Conservation (phyloP, 139 green algal species). For the Chlamydomonas incerta region DNA sequence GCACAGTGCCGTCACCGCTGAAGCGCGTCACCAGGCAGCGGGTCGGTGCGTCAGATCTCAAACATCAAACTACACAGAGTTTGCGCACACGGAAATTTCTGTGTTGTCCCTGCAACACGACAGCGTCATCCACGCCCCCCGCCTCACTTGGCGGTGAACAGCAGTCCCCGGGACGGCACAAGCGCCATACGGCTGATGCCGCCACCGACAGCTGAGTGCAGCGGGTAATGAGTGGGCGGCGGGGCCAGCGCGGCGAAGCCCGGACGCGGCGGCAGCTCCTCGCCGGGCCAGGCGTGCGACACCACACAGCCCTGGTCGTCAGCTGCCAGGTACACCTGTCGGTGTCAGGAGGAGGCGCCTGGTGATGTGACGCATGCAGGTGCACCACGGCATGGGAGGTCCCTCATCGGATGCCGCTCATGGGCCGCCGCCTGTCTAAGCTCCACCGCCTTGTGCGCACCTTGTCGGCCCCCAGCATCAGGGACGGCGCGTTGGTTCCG, state of each 20-base stretch:
- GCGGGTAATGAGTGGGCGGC: conserved; percentile 33
- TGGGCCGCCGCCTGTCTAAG: no score
- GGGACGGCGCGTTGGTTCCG: conserved; percentile 22
- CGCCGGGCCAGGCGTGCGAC: conserved; percentile 45
- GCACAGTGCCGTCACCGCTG: conserved; percentile 59
- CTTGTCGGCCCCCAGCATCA: conserved; percentile 53
- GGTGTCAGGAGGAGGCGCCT: no score
- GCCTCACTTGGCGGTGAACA: conserved; percentile 59
- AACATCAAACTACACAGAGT: no score
- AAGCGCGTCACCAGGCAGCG: no score
- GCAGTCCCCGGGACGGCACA: conserved; percentile 41
- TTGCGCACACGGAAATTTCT: no score
- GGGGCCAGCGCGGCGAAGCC: conserved; percentile 10
- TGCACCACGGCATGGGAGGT: no score
- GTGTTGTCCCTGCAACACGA: no score
- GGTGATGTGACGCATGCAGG: no score
- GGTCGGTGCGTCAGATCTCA: no score
- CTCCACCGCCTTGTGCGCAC: background rate
- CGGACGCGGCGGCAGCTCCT: conserved; percentile 24
- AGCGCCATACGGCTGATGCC: conserved; percentile 55
- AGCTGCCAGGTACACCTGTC: background rate
- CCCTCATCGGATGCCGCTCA: no score
- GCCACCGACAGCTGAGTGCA: conserved; percentile 42
- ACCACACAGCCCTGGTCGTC: conserved; percentile 36
- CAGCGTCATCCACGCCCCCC: no score